These are phyloP conservation scores for Berberis thunbergii DNA, from an alignment of 164 flowering plant species.

Conservation along the genomic window DNA sequence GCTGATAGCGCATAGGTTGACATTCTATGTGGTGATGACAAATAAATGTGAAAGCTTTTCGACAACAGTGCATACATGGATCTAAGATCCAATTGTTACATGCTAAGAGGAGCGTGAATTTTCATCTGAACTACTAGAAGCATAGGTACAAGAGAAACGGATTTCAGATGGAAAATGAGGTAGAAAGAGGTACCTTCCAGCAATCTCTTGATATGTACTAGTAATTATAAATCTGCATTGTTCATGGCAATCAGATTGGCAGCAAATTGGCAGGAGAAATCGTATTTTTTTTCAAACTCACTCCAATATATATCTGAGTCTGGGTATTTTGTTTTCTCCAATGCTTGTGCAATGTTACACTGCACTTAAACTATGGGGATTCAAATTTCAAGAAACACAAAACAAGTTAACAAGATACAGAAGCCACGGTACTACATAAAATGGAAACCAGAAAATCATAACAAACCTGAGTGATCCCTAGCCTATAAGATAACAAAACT, in stretches of 20 bases:
- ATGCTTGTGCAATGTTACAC: constrained; percentile 95
- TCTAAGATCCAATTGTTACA: too few species aligned
- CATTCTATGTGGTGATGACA: too few species aligned
- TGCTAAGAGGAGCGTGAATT: too few species aligned
- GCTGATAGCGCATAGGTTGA: too few species aligned
- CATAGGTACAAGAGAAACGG: background rate
- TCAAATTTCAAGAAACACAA: background rate
- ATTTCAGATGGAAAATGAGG: background rate
- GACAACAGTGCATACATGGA: too few species aligned
- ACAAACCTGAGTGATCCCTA: constrained; percentile 88
- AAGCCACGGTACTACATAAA: background rate
- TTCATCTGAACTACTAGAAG: too few species aligned
- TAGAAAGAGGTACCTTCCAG: constrained; percentile 70
- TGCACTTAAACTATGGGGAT: constrained; percentile 13
- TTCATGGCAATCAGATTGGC: constrained; percentile 92
- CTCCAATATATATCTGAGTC: constrained; percentile 97
- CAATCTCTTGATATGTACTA: constrained; percentile 95
- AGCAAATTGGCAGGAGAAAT: constrained; percentile 89
- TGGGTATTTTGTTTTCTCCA: constrained; percentile 97
- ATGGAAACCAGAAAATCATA: background rate
- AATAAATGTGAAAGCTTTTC: too few species aligned
- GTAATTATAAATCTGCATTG: constrained; percentile 92
- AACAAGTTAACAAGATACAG: background rate
- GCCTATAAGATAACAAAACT: constrained; percentile 62
- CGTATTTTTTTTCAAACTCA: constrained; percentile 83